Conservation (phyloP, 176 grass and related monocot species). For the Echinochloa phyllopogon region DNA sequence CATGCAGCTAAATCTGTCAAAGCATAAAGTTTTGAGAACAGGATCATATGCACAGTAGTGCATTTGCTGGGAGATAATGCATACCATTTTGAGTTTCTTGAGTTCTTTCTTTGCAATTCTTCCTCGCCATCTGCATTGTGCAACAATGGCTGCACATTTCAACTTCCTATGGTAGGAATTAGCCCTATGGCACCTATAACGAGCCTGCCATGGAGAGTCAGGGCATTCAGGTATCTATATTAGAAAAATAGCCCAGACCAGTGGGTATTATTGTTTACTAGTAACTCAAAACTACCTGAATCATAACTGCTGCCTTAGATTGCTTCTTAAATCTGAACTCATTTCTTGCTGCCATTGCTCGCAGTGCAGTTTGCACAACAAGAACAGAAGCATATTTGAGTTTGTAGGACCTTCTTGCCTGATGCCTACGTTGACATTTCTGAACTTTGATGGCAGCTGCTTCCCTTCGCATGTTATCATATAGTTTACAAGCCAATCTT, state of each 20-base stretch:
- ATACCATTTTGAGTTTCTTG: constrained; percentile 97
- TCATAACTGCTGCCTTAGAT: constrained; percentile 70
- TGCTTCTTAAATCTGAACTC: constrained; percentile 79
- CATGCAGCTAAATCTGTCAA: constrained; percentile 13
- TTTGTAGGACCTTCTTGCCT: constrained; percentile 83
- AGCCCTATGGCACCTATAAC: constrained; percentile 77
- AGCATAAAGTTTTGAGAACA: neutral
- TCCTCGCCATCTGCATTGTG: constrained; percentile 98
- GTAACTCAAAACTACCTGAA: constrained; percentile 68
- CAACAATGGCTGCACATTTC: constrained; percentile 77
- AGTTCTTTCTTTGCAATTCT: constrained; percentile 91
- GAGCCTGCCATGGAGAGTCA: constrained; percentile 61
- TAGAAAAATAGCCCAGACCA: neutral
- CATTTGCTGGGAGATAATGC: constrained; percentile 30
- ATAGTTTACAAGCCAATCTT: constrained; percentile 89
- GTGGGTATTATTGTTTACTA: constrained; percentile 36
- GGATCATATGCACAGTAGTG: constrained; percentile 17
- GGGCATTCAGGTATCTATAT: constrained; percentile 28
- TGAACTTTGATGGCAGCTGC: constrained; percentile 90
- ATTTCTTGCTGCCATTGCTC: constrained; percentile 86
- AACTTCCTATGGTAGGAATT: constrained; percentile 79
- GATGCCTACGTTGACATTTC: constrained; percentile 74
- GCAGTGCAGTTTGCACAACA: constrained; percentile 81
- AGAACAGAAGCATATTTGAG: constrained; percentile 66
- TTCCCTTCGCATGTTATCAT: constrained; percentile 74